Evolutionary conservation across 345 rosid species (phyloP), one percentile per base, ranked within the genome.

Genomic region (Ailanthus altissimus): DNA sequence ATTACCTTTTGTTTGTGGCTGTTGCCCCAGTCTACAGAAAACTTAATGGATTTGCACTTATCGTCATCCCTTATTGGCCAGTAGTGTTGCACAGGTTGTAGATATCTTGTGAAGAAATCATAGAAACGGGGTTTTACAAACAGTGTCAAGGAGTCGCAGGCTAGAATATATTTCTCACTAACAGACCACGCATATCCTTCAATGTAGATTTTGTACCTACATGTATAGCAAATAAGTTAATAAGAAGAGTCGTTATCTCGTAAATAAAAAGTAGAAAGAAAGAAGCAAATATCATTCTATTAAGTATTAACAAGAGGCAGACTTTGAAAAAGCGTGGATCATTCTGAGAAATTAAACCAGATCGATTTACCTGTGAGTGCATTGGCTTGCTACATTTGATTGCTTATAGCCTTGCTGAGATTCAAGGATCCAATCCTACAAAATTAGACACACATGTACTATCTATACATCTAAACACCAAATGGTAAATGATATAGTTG

Each of bases 21-120:
- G 73, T 93, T 91, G 72, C 91, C 92, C 97, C 97, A 91, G 28
- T 91, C 89, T 42, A 91, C 97, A 5, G 97, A 94, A 82, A 91
- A 93, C 80, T 91, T 88, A 80, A 93, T 84, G 79, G 91, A 87
- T 77, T 81, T 78, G 82, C 97, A 89, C 81, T 88, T 92, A 65
- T 86, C 88, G 3, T 85, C 67, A 0, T 75, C 84, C 12, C 80
- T 83, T 57, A 92, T 84, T 7, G 97, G 97, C 97, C 97, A 92
- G 79, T 92, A 92, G 56, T 89, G 89, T 25, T 78, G 69, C 72
- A 87, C 40, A 25, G 92, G 92, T 5, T 77, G 81, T 60, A 89
- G 76, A 77, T 87, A 45, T 72, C 90, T 75, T 11, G 78, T 67
- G 88, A 85, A 89, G 85, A 89, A 89, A 66, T 89, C 92, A 58